Evolutionary conservation across 2,329 filamentous ascomycete species (phyloP).

Genomic region (Curvularia verruculosa): DNA sequence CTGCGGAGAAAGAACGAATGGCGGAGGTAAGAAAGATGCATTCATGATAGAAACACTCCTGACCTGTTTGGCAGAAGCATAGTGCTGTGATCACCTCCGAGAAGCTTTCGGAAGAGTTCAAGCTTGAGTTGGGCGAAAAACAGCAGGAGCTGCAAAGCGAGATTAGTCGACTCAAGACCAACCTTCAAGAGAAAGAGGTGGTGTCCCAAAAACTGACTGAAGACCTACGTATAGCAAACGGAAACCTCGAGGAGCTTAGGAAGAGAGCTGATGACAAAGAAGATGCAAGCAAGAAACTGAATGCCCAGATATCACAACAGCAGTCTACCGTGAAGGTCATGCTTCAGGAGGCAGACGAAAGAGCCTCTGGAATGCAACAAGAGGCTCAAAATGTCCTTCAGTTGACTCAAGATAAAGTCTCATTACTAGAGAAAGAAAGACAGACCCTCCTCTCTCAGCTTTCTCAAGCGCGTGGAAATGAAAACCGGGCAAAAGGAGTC

Average conservation of each 20-base stretch:
- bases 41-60: neutral
- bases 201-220: constrained; percentile 3
- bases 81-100: constrained; percentile 3
- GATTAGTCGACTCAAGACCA: constrained; percentile 20
- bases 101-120: constrained; percentile 13
- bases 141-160: constrained; percentile 21
- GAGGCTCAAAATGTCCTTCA: too few species aligned
- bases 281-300: constrained; percentile 8
- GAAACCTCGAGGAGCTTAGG: constrained; percentile 11
- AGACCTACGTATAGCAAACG: constrained; percentile 15
- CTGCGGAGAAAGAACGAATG: neutral
- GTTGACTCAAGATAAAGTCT: too few species aligned
- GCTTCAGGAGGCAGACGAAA: constrained; percentile 17
- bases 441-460: too few species aligned
- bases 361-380: neutral
- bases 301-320: constrained; percentile 19
- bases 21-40: constrained; percentile 8
- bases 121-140: constrained; percentile 16
- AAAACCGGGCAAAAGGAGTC: too few species aligned
- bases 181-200: constrained; percentile 23
- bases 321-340: constrained; percentile 15
- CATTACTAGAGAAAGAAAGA: too few species aligned
- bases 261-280: constrained; percentile 11
- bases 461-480: too few species aligned
- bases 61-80: constrained; percentile 1